phyloP scores from a whole-genome alignment of 164 flowering plant species.

The Taxillus chinensis region DNA sequence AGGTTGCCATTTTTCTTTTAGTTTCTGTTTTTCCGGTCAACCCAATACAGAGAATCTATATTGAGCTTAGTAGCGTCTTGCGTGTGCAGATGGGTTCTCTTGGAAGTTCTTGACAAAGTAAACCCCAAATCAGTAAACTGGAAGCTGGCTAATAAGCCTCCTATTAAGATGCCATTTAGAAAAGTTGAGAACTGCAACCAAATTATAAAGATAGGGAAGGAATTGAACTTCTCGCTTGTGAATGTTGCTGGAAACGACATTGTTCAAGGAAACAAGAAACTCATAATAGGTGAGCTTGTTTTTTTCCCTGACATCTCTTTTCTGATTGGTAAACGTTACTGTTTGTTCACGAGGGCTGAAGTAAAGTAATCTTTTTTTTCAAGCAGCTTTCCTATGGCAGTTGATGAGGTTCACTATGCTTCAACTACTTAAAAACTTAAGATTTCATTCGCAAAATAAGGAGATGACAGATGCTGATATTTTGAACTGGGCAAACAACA shows the following conservation, averaged over 20 bases:
- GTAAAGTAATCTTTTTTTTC: not conserved
- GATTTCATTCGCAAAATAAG: slow-evolving; percentile 47
- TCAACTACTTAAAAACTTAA: slow-evolving; percentile 48
- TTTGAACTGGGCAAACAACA: slow-evolving; percentile 48
- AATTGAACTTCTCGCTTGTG: slow-evolving; percentile 39
- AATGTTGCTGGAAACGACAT: slow-evolving; percentile 57
- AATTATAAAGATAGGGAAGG: slow-evolving; percentile 39
- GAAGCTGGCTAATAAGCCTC: slow-evolving; percentile 48
- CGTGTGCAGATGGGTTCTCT: slow-evolving; percentile 39
- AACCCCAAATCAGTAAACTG: slow-evolving; percentile 42
- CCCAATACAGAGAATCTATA: not conserved
- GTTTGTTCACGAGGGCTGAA: not conserved
- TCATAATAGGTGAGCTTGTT: slow-evolving; percentile 31
- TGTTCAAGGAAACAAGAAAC: slow-evolving; percentile 56
- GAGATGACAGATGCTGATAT: slow-evolving; percentile 55
- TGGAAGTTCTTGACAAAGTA: slow-evolving; percentile 44
- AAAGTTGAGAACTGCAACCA: slow-evolving; percentile 61
- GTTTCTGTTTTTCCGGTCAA: not conserved
- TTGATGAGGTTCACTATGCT: slow-evolving; percentile 64
- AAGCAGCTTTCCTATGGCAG: slow-evolving; percentile 56
- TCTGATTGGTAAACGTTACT: not conserved
- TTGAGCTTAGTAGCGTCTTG: slow-evolving; percentile 3
- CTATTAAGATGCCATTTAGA: slow-evolving; percentile 53
- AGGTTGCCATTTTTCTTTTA: slow-evolving; percentile 2
- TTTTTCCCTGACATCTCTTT: not conserved